Percentiles rank a stretch among this genome's conserved stretches.
These are phyloP conservation scores for Penicillium sp. DNA, from an alignment of 2,329 filamentous ascomycete genomes.

Conservation along the genomic window DNA sequence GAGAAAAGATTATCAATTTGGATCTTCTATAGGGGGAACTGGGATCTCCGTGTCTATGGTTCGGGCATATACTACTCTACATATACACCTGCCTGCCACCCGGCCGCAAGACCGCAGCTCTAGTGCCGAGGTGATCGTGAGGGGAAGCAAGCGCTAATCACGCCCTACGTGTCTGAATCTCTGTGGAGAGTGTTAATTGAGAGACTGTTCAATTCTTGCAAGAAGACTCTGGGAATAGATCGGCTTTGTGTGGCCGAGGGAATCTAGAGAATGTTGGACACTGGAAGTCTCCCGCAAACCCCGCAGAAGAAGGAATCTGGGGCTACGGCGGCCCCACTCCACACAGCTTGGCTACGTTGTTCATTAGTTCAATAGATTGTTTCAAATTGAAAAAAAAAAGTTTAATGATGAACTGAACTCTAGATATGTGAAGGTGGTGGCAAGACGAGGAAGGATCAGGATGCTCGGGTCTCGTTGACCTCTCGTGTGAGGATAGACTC, in stretches of 20 bases:
- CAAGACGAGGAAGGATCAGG: neutral
- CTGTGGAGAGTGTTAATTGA: neutral
- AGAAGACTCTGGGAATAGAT: neutral
- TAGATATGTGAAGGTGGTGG: neutral
- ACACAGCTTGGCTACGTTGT: neutral
- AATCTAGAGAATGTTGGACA: neutral
- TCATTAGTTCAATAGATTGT: neutral
- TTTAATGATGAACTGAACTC: neutral
- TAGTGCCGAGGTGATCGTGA: slow-evolving; percentile 2
- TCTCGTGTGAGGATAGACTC: neutral
- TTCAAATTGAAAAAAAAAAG: too few species aligned
- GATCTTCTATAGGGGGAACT: neutral
- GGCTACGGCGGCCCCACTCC: slow-evolving; percentile 17
- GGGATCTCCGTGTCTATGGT: neutral
- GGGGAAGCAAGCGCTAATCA: neutral
- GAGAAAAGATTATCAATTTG: neutral
- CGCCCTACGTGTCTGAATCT: too few species aligned
- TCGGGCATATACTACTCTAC: neutral
- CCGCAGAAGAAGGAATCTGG: slow-evolving; percentile 20
- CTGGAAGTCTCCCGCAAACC: slow-evolving; percentile 14
- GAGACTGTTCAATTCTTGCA: neutral
- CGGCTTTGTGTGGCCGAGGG: neutral
- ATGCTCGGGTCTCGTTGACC: neutral
- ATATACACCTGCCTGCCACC: slow-evolving; percentile 8
- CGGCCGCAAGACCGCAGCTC: neutral